phyloP scores from a whole-genome alignment of 176 grass and related monocot genomes.

The Coix lacrymajobi region DNA sequence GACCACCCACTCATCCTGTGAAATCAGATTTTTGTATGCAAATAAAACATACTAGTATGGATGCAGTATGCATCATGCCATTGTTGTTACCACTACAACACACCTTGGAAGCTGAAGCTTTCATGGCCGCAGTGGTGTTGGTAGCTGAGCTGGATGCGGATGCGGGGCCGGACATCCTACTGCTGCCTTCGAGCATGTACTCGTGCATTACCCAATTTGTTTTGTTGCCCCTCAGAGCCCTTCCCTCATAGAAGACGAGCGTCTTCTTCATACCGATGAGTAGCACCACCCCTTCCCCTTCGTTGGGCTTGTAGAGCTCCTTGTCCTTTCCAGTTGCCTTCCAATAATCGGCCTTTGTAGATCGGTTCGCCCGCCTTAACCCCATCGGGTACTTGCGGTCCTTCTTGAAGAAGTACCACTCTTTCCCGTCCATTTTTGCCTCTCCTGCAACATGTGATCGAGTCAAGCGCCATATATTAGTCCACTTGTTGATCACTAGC shows the following conservation, averaged over 20 bases:
- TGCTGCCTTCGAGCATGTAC: constrained; percentile 28
- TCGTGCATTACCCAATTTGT: constrained; percentile 65
- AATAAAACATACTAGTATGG: background rate
- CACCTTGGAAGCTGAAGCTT: constrained; percentile 10
- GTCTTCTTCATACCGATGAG: constrained; percentile 61
- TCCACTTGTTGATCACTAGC: background rate
- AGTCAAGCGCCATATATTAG: background rate
- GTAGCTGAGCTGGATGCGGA: background rate
- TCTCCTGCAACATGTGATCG: background rate
- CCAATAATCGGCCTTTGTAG: constrained; percentile 44
- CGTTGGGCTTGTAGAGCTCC: constrained; percentile 4
- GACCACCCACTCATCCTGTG: constrained; percentile 54
- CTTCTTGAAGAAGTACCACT: constrained; percentile 51
- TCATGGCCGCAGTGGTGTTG: background rate
- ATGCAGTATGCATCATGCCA: too few relatives aligned
- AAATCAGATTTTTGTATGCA: background rate
- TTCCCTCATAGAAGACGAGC: constrained; percentile 49
- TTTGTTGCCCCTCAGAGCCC: constrained; percentile 37
- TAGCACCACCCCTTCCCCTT: too few relatives aligned
- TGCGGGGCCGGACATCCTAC: background rate
- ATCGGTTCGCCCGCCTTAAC: constrained; percentile 32
- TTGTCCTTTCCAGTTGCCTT: constrained; percentile 59
- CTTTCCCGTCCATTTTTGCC: constrained; percentile 51
- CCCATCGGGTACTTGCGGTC: constrained; percentile 56
- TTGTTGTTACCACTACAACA: too few relatives aligned